Conservation (phyloP, 495 filamentous ascomycete genomes). For the Cercophora sp. region DNA sequence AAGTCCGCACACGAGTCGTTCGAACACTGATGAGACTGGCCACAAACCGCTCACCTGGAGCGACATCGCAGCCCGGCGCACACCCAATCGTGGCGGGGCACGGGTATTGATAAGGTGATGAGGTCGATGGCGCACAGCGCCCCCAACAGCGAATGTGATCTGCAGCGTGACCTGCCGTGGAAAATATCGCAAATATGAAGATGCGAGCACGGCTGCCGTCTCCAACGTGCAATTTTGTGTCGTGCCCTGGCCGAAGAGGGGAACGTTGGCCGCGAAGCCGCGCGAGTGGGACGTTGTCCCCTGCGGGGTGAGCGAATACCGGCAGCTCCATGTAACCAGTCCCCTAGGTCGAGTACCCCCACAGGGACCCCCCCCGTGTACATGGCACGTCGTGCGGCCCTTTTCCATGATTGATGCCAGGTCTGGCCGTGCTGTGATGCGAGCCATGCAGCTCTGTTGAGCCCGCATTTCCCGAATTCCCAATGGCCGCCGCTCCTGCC, state of each 20-base stretch:
- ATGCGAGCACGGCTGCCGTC: too few species aligned
- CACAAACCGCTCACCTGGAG: conserved; percentile 3
- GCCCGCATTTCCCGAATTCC: not conserved
- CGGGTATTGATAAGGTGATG: not conserved
- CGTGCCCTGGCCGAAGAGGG: too few species aligned
- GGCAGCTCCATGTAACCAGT: not conserved
- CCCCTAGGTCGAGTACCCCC: conserved; percentile 1
- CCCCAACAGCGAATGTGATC: not conserved
- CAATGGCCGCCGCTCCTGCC: not conserved
- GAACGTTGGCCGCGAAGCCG: not conserved
- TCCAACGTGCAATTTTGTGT: too few species aligned
- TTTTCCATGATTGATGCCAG: conserved; percentile 3
- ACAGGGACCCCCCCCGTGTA: conserved; percentile 9
- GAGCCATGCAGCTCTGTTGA: not conserved
- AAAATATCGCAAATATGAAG: not conserved
- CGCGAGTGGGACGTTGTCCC: not conserved
- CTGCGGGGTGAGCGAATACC: conserved; percentile 8
- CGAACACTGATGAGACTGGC: not conserved
- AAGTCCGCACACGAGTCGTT: conserved; percentile 11
- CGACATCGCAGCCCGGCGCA: not conserved
- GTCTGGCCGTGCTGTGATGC: not conserved
- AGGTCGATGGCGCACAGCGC: not conserved
- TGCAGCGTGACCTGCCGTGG: not conserved
- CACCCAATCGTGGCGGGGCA: not conserved
- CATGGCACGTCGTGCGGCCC: not conserved